These are phyloP conservation scores for Solanum pimpinellifolium DNA, from an alignment of 257 asterid species.

Conservation along the genomic window DNA sequence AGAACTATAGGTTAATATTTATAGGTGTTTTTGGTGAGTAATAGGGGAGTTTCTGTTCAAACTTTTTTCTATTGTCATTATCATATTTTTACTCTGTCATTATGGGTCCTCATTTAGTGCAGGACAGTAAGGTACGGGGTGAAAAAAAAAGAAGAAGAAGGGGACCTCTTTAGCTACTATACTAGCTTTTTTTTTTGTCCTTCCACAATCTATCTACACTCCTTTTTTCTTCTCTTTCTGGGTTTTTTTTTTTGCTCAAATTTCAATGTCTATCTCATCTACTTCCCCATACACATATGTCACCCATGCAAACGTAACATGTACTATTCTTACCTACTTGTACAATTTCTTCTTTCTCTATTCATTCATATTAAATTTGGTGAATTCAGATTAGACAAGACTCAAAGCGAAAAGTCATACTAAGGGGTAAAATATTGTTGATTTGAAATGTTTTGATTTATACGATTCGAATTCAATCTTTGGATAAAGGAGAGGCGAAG, in stretches of 20 bases:
- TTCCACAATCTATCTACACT: not conserved
- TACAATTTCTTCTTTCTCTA: not conserved
- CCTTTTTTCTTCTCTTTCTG: not conserved
- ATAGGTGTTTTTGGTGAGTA: not conserved
- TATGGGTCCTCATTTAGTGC: not conserved
- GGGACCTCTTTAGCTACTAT: not conserved
- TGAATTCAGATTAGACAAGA: not conserved
- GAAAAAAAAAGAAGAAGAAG: not conserved
- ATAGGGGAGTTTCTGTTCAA: not conserved
- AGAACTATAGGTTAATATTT: not conserved
- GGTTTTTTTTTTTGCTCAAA: not conserved
- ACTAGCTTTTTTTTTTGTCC: not conserved
- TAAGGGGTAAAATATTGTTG: not conserved
- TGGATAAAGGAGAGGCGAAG: not conserved
- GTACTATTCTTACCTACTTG: not conserved
- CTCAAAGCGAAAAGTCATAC: not conserved
- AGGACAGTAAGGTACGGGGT: not conserved
- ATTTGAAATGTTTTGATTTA: not conserved
- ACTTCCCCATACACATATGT: constrained; percentile 1
- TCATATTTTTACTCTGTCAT: not conserved
- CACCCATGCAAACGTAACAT: not conserved
- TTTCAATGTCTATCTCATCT: not conserved
- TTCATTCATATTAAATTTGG: not conserved
- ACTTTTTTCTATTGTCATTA: not conserved
- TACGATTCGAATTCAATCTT: not conserved